Conservation (phyloP, 1,139 yeast species). For the Candida neerlandica region DNA sequence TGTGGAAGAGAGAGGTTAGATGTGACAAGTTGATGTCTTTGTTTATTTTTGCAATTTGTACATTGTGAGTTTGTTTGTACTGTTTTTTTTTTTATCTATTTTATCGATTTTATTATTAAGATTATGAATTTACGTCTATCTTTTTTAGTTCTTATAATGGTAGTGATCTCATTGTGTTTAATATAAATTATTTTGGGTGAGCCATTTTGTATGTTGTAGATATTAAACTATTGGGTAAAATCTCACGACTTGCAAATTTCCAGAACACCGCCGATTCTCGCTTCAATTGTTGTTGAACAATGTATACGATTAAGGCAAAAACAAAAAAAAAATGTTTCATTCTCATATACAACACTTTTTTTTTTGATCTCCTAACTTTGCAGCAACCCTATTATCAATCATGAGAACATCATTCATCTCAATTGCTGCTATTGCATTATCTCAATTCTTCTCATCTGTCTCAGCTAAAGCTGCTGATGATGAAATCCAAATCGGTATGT, state of each 20-base stretch:
- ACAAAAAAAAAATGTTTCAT: neutral
- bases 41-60: neutral
- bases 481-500: constrained; percentile 35
- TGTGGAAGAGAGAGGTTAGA: neutral
- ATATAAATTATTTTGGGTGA: too few relatives aligned
- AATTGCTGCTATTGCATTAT: constrained; percentile 9
- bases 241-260: neutral
- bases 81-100: neutral
- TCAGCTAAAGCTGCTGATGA: constrained; percentile 17
- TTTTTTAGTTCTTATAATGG: too few relatives aligned
- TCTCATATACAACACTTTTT: neutral
- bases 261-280: neutral
- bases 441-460: constrained; percentile 12
- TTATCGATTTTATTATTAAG: neutral
- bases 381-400: neutral
- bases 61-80: neutral
- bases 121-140: too few relatives aligned
- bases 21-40: neutral
- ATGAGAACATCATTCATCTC: constrained; percentile 16
- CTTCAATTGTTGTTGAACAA: neutral
- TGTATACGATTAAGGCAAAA: neutral
- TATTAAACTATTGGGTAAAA: neutral
- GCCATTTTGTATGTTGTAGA: neutral
- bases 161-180: too few relatives aligned
- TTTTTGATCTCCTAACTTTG: constrained; percentile 3